These are phyloP conservation scores for Xylaria curta DNA, from an alignment of 495 filamentous ascomycete genomes.

Conservation along the genomic window DNA sequence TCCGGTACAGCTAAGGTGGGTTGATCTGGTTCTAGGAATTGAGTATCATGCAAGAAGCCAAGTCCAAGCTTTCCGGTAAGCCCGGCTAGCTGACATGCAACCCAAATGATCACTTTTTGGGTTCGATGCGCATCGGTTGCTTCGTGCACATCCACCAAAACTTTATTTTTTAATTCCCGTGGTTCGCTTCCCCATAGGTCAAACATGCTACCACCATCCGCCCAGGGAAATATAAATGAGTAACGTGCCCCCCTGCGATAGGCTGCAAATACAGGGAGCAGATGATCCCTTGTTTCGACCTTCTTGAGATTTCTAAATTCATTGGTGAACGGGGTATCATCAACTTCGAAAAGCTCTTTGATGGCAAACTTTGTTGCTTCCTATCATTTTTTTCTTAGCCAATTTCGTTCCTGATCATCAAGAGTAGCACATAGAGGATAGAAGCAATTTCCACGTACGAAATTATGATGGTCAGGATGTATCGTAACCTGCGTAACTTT, in stretches of 20 bases:
- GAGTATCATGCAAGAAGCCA: slow-evolving; percentile 12
- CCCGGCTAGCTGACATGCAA: background rate
- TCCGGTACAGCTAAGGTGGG: background rate
- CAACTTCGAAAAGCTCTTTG: background rate
- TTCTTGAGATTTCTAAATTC: slow-evolving; percentile 3
- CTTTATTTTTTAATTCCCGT: background rate
- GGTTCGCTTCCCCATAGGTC: background rate
- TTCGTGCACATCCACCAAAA: background rate
- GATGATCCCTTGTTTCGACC: background rate
- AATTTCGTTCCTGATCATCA: background rate
- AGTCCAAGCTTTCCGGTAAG: slow-evolving; percentile 6
- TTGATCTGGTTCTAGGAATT: background rate
- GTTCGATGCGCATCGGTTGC: background rate
- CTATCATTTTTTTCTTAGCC: background rate
- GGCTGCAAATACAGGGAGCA: background rate
- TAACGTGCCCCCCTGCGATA: background rate
- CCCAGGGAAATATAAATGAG: slow-evolving; percentile 12
- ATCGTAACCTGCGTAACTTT: background rate
- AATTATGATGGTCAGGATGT: background rate
- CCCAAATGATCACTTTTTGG: background rate
- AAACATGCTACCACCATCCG: background rate
- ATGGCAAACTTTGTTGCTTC: background rate
- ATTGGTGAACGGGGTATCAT: background rate
- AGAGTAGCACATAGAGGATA: background rate
- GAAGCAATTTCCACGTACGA: background rate